Base-by-base conservation (phyloP, 225 moss, liverwort and hornwort species). In the Pseudoscleropodium purum region DNA sequence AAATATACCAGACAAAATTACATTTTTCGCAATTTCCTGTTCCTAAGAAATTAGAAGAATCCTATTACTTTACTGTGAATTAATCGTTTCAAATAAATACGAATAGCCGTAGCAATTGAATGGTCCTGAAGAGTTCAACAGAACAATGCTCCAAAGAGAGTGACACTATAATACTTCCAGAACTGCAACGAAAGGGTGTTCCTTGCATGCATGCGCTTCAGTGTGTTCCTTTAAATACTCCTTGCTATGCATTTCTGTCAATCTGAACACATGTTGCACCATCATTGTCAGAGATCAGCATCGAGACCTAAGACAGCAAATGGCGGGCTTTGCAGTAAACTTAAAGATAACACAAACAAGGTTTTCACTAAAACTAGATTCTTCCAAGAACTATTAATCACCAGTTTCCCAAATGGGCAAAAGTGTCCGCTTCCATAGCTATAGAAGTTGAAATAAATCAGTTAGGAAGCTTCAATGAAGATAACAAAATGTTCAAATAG, bases 191-290 rank as follows among this genome's bases (percentile, higher is more conserved):
- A 66, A 75, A 68, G 84, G 91, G 60, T 84, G 81, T 13, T 89
- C 84, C 84, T 73, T 88, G 80, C 86, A 87, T 86, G 86, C 19
- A 81, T 93, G 94, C 41, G 93, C 89, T 67, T 91, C 94, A 54
- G 91, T 92, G 73, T 96, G 94, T 79, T 98, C 96, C 91, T 95
- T 93, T 89, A 95, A 91, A 89, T 98, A 98, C 87, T 96, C 97
- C 77, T 93, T 90, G 82, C 96, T 95, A 82, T 94, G 95, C 90
- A 96, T 96, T 90, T 96, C 95, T 89, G 91, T 98, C 79, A 98
- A 90, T 89, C 96, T 97, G 93, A 87, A 91, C 83, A 94, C 26
- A 67, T 23, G 37, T 61, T 69, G 47, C 78, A 75, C 39, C 84
- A 68, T 26, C 31, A 15, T 70, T 51, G n/a, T 88, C 61, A 90